phyloP scores from a whole-genome alignment of 73 alveolate genomes.

The Blepharisma stoltei region DNA sequence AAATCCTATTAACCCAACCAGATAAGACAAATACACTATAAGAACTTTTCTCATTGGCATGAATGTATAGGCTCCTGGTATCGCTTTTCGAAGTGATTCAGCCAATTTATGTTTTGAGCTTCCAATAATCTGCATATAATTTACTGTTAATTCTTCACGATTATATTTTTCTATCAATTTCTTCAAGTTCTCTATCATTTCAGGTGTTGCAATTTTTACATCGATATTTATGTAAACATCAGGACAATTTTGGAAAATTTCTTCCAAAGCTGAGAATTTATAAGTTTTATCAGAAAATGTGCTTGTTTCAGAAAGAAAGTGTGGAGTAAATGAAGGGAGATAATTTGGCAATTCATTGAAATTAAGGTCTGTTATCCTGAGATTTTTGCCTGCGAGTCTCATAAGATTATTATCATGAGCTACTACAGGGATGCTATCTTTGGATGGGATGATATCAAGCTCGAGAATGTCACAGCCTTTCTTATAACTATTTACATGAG shows the following conservation, averaged over 20 bases:
- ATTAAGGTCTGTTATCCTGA: neutral
- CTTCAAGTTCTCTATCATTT: neutral
- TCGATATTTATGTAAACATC: neutral
- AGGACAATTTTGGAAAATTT: conserved; percentile 1
- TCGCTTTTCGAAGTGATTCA: neutral
- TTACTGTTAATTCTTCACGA: conserved; percentile 4
- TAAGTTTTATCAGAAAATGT: neutral
- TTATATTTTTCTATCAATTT: neutral
- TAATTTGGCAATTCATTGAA: neutral
- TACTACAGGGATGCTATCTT: neutral
- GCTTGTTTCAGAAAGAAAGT: neutral
- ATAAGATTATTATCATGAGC: neutral
- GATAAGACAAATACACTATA: neutral
- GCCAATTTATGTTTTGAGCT: neutral
- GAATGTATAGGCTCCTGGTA: neutral
- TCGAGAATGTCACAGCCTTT: neutral
- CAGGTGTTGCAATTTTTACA: neutral
- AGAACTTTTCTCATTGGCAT: conserved; percentile 16
- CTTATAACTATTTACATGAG: neutral
- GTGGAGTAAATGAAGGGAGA: neutral
- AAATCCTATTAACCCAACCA: neutral
- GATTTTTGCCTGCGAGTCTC: neutral
- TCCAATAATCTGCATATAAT: neutral
- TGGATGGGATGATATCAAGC: conserved; percentile 2
- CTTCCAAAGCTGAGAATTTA: neutral